Evolutionary conservation across 2,329 filamentous ascomycete species (phyloP).

Genomic region (Geosmithia putterillii): DNA sequence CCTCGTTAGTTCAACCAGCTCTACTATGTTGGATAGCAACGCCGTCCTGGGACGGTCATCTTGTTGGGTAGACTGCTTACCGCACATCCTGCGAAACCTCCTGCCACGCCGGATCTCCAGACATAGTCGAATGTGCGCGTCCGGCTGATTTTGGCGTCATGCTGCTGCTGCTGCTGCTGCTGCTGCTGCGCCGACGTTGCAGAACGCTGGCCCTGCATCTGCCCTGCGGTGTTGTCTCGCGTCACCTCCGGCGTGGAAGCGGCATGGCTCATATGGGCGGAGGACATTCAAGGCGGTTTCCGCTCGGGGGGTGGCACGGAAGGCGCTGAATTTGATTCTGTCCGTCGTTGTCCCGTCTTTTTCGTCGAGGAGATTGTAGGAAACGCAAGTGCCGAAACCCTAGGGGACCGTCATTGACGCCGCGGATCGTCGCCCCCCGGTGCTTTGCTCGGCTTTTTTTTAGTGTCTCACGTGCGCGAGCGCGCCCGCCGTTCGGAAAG

Average conservation of each 20-base stretch:
- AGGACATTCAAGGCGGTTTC: neutral
- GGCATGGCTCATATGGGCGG: slow-evolving; percentile 38
- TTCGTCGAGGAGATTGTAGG: neutral
- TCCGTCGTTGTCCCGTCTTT: too few species aligned
- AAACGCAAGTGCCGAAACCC: neutral
- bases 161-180: slow-evolving; percentile 24
- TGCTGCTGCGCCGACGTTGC: slow-evolving; percentile 12
- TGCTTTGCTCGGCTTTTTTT: neutral
- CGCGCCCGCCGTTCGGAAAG: neutral
- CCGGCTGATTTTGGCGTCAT: slow-evolving; percentile 28
- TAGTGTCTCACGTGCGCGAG: neutral
- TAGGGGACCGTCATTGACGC: neutral
- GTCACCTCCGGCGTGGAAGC: slow-evolving; percentile 30
- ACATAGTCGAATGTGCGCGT: slow-evolving; percentile 67
- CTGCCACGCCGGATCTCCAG: slow-evolving; percentile 71
- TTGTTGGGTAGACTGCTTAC: slow-evolving; percentile 39
- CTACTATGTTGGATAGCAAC: too few species aligned
- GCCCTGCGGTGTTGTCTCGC: slow-evolving; percentile 9
- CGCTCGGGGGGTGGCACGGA: neutral
- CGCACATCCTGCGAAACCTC: slow-evolving; percentile 82
- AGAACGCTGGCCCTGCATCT: slow-evolving; percentile 14
- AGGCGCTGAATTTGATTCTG: too few species aligned
- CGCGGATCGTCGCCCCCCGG: neutral
- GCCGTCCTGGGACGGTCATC: too few species aligned
- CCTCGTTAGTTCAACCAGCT: too few species aligned